Percentiles rank a stretch among this genome's conserved stretches.
Conservation (phyloP, 2,329 filamentous ascomycete species). For the Chaetomium olivaceum region DNA sequence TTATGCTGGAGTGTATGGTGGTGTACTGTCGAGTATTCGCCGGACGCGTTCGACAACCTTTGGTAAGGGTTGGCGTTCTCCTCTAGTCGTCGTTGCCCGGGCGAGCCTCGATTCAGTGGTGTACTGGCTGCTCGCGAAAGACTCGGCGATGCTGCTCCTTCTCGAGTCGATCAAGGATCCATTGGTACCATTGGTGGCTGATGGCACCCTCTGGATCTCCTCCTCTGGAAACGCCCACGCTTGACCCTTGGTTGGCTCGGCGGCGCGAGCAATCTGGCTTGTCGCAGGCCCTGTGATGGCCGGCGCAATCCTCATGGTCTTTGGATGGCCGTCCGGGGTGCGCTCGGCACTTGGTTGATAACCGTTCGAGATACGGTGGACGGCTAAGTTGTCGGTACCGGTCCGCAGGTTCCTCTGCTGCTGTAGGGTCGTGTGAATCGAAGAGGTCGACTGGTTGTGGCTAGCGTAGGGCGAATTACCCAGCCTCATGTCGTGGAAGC, state of each 20-base stretch:
- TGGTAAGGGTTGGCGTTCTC: constrained; percentile 54
- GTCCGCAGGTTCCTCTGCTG: constrained; percentile 63
- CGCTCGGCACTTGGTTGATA: constrained; percentile 63
- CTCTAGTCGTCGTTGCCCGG: constrained; percentile 71
- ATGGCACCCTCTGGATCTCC: constrained; percentile 56
- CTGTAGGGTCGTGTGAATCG: constrained; percentile 69
- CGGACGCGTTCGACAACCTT: constrained; percentile 51
- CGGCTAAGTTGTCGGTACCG: constrained; percentile 53
- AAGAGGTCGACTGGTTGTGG: constrained; percentile 74
- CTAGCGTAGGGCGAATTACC: constrained; percentile 72
- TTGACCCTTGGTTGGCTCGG: constrained; percentile 78
- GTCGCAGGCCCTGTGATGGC: constrained; percentile 72
- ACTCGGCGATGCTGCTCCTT: constrained; percentile 75
- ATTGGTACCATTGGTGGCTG: constrained; percentile 41
- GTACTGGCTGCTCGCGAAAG: constrained; percentile 76
- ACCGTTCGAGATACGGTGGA: constrained; percentile 64
- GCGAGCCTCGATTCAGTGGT: constrained; percentile 73
- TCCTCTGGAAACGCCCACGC: constrained; percentile 83
- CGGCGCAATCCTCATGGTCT: constrained; percentile 66
- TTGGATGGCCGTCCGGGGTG: constrained; percentile 53
- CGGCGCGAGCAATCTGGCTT: constrained; percentile 66
- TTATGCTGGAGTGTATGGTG: constrained; percentile 77
- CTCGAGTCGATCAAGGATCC: constrained; percentile 63
- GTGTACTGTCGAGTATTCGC: constrained; percentile 62
- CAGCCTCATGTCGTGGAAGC: constrained; percentile 68